These are phyloP conservation scores for Thuja plicata DNA, from an alignment of 83 land plant species.

Conservation along the genomic window DNA sequence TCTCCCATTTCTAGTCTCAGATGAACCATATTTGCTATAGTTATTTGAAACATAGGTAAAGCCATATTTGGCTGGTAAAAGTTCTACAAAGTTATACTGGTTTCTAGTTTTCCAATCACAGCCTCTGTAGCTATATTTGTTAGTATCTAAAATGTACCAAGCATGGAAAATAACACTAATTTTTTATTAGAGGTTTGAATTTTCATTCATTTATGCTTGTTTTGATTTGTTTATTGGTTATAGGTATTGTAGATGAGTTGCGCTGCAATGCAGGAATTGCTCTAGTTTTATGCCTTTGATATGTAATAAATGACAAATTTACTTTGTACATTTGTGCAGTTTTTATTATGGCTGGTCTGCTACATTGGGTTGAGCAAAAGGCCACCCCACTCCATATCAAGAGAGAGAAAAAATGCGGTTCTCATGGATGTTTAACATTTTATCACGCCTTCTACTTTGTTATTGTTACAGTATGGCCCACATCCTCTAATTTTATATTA, in stretches of 20 bases:
- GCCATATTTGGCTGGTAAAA: neutral
- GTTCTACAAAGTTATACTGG: neutral
- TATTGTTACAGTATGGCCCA: conserved; percentile 22
- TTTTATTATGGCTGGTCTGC: conserved; percentile 28
- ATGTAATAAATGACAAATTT: neutral
- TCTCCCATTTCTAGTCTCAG: neutral
- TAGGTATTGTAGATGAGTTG: neutral
- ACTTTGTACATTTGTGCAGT: conserved; percentile 18
- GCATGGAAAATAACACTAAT: neutral
- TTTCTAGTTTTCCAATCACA: neutral
- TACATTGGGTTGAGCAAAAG: conserved; percentile 30
- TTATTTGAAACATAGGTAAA: neutral
- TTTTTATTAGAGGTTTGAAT: neutral
- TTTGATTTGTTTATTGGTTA: neutral
- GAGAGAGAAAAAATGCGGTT: conserved; percentile 18
- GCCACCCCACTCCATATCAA: conserved; percentile 18
- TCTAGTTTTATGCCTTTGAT: neutral
- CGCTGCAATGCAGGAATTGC: neutral
- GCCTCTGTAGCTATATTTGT: neutral
- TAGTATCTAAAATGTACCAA: neutral
- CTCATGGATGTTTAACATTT: conserved; percentile 25
- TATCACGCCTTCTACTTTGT: conserved; percentile 33
- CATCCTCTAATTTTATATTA: neutral
- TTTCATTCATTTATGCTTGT: neutral
- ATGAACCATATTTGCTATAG: neutral